Evolutionary conservation across 2,329 filamentous ascomycete species (phyloP).

Genomic region (Davidsoniella neocaledoniae): DNA sequence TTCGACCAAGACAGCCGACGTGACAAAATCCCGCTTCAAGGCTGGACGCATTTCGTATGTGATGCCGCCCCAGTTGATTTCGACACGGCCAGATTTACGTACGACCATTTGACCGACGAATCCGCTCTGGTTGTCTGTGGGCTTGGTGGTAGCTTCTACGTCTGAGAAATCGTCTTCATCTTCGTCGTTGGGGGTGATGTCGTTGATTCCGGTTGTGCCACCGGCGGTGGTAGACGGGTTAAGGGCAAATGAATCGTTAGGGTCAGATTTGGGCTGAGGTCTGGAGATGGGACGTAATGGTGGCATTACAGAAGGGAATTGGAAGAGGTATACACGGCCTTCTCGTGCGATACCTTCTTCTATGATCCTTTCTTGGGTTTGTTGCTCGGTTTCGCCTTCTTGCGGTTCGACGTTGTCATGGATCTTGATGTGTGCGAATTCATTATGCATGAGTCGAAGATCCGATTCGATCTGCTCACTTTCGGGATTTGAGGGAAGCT

Average conservation of each 20-base stretch:
- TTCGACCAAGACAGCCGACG: slow-evolving; percentile 42
- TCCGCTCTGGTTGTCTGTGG: slow-evolving; percentile 33
- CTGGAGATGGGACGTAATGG: slow-evolving; percentile 24
- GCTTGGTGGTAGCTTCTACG: slow-evolving; percentile 19
- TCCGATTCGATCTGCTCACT: slow-evolving; percentile 22
- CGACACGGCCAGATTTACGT: slow-evolving; percentile 43
- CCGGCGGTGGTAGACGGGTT: slow-evolving; percentile 14
- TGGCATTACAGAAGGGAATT: slow-evolving; percentile 45
- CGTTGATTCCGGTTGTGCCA: not conserved
- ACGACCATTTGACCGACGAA: slow-evolving; percentile 43
- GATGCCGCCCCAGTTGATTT: slow-evolving; percentile 45
- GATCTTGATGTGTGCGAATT: slow-evolving; percentile 18
- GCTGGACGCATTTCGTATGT: slow-evolving; percentile 34
- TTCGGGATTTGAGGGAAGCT: slow-evolving; percentile 13
- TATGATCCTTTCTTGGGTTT: slow-evolving; percentile 12
- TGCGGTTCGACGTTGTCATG: not conserved
- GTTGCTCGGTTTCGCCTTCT: slow-evolving; percentile 12
- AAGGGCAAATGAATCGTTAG: slow-evolving; percentile 6
- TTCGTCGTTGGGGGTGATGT: slow-evolving; percentile 21
- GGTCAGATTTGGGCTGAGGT: slow-evolving; percentile 9
- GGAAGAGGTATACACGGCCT: slow-evolving; percentile 45
- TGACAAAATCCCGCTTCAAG: slow-evolving; percentile 38
- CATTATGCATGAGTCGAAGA: slow-evolving; percentile 25
- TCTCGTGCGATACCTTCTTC: slow-evolving; percentile 19
- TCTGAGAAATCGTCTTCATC: slow-evolving; percentile 18